phyloP scores from a whole-genome alignment of 805 yeast species.

The Yarrowia phangngaensis region DNA sequence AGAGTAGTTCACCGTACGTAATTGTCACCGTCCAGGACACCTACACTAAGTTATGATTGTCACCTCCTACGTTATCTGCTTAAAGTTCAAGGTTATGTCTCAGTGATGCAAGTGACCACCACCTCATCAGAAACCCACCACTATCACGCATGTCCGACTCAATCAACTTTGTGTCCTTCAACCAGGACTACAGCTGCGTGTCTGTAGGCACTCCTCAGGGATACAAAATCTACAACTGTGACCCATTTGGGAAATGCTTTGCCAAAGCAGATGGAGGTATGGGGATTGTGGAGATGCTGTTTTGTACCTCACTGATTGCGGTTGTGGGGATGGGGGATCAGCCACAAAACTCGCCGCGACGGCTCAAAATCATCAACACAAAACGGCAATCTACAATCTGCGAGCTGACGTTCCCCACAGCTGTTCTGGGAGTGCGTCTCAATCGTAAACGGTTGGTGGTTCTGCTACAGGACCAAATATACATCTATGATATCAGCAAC shows the following conservation, averaged over 20 bases:
- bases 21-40: no score
- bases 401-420: constrained; percentile 80
- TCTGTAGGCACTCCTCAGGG: constrained; percentile 66
- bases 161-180: constrained; percentile 61
- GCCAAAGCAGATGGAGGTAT: constrained; percentile 44
- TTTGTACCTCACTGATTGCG: constrained; percentile 81
- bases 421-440: constrained; percentile 66
- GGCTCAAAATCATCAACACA: constrained; percentile 77
- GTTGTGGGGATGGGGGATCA: constrained; percentile 74
- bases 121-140: not conserved
- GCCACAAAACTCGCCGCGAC: constrained; percentile 62
- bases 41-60: no score
- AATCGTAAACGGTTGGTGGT: constrained; percentile 81
- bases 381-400: constrained; percentile 68
- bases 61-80: no score
- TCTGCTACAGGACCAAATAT: constrained; percentile 72
- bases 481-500: constrained; percentile 84
- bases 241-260: constrained; percentile 76
- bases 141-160: constrained; percentile 28
- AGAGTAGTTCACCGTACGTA: no score
- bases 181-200: constrained; percentile 83
- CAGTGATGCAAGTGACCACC: constrained; percentile 15
- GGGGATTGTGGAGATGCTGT: constrained; percentile 79
- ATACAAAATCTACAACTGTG: constrained; percentile 78
- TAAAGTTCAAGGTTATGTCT: constrained; percentile 19